Conservation (phyloP, 805 yeast genomes). For the Saccharomycopsis amapae region DNA sequence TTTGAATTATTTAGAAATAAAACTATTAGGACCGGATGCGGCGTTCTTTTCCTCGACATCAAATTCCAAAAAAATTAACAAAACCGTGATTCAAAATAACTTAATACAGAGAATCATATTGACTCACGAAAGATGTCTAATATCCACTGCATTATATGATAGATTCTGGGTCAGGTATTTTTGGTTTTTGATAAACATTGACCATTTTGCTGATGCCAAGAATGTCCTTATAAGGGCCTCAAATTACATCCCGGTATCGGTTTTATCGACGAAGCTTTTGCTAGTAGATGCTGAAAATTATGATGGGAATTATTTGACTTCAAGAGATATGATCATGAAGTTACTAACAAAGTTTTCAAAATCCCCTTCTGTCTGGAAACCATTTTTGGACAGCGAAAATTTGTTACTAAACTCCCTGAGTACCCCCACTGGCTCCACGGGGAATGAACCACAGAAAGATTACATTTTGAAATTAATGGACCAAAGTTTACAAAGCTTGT, state of each 20-base stretch:
- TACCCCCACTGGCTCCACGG: neutral
- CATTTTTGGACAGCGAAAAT: constrained; percentile 15
- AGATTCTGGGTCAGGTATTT: constrained; percentile 45
- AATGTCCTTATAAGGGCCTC: constrained; percentile 34
- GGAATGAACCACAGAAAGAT: neutral
- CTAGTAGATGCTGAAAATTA: constrained; percentile 13
- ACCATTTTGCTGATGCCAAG: constrained; percentile 33
- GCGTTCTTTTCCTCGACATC: constrained; percentile 7
- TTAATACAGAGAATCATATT: constrained; percentile 26
- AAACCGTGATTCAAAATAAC: constrained; percentile 22
- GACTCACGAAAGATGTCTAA: constrained; percentile 42
- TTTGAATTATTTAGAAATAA: constrained; percentile 43
- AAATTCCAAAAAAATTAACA: neutral
- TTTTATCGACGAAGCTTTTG: constrained; percentile 10
- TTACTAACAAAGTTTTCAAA: constrained; percentile 17
- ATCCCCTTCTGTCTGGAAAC: constrained; percentile 13
- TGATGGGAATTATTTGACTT: constrained; percentile 9
- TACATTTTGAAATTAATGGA: constrained; percentile 10
- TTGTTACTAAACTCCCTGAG: constrained; percentile 4
- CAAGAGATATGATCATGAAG: constrained; percentile 7
- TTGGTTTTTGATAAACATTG: constrained; percentile 32
- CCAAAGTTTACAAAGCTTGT: constrained; percentile 2
- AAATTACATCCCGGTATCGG: constrained; percentile 21
- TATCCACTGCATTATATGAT: constrained; percentile 38
- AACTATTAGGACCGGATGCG: neutral